phyloP scores from a whole-genome alignment of 306 rosid species.

The Cucurbita ficifolia region DNA sequence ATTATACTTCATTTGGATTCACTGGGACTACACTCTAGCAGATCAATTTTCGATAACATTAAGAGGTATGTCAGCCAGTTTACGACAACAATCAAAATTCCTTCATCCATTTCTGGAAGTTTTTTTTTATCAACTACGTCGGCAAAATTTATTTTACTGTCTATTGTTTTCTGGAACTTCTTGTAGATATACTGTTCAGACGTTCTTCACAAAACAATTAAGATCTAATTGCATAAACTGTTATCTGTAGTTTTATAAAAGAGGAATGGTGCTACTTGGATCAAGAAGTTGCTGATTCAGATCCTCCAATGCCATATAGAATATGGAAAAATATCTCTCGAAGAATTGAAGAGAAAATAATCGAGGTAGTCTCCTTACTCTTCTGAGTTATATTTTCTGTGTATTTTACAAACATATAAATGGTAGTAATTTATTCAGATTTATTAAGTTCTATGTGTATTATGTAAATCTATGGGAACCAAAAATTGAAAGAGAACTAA shows the following conservation, averaged over 20 bases:
- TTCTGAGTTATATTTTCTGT: not conserved
- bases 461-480: not conserved
- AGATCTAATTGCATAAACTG: slow-evolving; percentile 4
- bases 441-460: not conserved
- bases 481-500: not conserved
- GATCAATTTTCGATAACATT: slow-evolving; percentile 52
- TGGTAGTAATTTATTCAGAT: not conserved
- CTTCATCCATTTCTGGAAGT: not conserved
- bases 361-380: slow-evolving; percentile 24
- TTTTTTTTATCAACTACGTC: not conserved
- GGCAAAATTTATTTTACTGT: not conserved
- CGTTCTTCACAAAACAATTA: not conserved
- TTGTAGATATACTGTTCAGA: not conserved
- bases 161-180: not conserved
- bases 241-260: slow-evolving; percentile 46
- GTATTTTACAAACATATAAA: not conserved
- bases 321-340: slow-evolving; percentile 66
- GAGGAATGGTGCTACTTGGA: slow-evolving; percentile 62
- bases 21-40: slow-evolving; percentile 70
- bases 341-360: slow-evolving; percentile 39
- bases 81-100: not conserved
- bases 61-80: slow-evolving; percentile 33
- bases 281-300: slow-evolving; percentile 23
- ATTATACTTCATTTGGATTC: slow-evolving; percentile 90
- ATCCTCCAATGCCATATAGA: slow-evolving; percentile 46